Evolutionary conservation across 441 rosid species (phyloP).

Genomic region (Corymbia citriodora): DNA sequence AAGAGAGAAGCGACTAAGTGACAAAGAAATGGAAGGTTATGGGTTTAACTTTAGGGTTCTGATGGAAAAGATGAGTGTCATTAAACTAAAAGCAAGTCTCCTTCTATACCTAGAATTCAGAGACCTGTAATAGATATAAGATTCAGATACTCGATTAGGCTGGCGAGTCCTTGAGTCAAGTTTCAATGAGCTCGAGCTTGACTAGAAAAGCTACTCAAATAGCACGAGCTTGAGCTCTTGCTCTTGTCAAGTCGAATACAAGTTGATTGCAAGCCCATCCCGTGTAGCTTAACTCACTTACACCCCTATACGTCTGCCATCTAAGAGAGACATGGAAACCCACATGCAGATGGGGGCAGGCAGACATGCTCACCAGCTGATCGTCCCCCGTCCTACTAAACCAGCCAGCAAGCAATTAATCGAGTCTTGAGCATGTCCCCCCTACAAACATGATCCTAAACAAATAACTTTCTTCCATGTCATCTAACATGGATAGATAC

Average conservation of each 20-base stretch:
- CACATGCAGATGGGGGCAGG: not conserved
- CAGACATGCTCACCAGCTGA: not conserved
- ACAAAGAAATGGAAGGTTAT: not conserved
- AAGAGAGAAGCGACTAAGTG: not conserved
- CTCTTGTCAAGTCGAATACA: not conserved
- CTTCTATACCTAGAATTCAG: not conserved
- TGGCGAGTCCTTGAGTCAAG: not conserved
- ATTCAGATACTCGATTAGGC: not conserved
- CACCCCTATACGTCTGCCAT: not conserved
- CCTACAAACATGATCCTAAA: not conserved
- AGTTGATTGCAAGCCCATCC: not conserved
- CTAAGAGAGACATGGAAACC: not conserved
- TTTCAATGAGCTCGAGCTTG: not conserved
- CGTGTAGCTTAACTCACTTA: not conserved
- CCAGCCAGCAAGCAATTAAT: not conserved
- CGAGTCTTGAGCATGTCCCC: not conserved
- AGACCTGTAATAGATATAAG: not conserved
- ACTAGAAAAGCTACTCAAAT: not conserved
- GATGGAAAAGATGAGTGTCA: not conserved
- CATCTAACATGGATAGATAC: not conserved
- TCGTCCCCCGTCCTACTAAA: not conserved
- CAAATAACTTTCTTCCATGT: not conserved
- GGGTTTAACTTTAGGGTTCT: not conserved
- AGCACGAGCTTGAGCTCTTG: not conserved
- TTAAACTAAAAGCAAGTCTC: not conserved